A percentile compares a stretch with the other conserved stretches of the same genome.
These are phyloP conservation scores for Glonium stellatum DNA, from an alignment of 495 filamentous ascomycete genomes.

Conservation along the genomic window DNA sequence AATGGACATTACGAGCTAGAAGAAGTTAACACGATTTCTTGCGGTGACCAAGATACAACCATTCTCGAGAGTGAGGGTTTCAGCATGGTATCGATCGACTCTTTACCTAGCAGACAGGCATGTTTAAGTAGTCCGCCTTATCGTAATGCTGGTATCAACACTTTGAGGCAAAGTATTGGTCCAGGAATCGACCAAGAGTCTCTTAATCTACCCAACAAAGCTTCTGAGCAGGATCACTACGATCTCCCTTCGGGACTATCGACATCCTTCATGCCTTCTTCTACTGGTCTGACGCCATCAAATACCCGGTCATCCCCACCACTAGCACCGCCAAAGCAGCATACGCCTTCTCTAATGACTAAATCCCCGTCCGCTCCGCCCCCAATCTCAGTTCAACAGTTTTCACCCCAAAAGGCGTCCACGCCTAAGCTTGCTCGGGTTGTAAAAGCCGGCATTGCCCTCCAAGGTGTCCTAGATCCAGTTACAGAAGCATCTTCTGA, in stretches of 20 bases:
- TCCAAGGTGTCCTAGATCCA: constrained; percentile 41
- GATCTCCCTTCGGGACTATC: background rate
- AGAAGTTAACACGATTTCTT: background rate
- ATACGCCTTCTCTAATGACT: constrained; percentile 12
- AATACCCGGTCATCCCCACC: background rate
- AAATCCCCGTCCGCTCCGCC: constrained; percentile 19
- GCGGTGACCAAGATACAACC: constrained; percentile 29
- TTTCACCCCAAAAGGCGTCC: constrained; percentile 11
- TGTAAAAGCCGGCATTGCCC: constrained; percentile 43
- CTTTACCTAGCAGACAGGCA: constrained; percentile 26
- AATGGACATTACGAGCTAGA: background rate
- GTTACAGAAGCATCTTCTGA: constrained; percentile 20
- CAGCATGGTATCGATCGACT: constrained; percentile 37
- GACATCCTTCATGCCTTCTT: background rate
- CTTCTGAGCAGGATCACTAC: background rate
- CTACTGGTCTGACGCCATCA: constrained; percentile 1
- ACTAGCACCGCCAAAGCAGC: background rate
- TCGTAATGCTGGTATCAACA: background rate
- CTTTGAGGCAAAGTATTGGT: background rate
- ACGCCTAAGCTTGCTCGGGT: constrained; percentile 40
- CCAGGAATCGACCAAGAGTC: background rate
- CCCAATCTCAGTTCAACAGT: constrained; percentile 9
- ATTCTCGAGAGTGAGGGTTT: constrained; percentile 36
- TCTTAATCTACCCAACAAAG: background rate
- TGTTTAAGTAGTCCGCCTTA: constrained; percentile 9